Conservation (phyloP, 108 stramenopile species). For the Cyclotella atomus region DNA sequence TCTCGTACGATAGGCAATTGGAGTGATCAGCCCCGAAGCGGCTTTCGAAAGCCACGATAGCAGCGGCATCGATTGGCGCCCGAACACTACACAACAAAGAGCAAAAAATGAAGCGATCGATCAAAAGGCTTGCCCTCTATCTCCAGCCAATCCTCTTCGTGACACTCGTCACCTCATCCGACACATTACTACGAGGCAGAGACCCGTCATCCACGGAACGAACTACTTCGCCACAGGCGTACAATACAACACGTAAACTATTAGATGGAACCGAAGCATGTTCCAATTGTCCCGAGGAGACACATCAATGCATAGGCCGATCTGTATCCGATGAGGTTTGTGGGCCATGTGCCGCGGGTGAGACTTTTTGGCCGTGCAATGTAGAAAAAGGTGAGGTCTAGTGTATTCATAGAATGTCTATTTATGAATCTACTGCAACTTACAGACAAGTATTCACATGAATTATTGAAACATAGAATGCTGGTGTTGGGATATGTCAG, state of each 20-base stretch:
- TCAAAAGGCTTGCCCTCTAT: background rate
- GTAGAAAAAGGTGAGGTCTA: no score
- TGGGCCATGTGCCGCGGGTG: conserved; percentile 12
- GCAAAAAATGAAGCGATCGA: background rate
- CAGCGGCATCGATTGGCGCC: no score
- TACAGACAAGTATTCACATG: no score
- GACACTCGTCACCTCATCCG: background rate
- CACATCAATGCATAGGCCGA: conserved; percentile 38
- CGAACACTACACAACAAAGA: no score
- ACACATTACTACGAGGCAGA: background rate
- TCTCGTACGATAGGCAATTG: no score
- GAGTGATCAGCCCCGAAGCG: background rate
- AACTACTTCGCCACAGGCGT: no score
- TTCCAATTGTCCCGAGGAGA: conserved; percentile 5
- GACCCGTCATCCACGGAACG: background rate
- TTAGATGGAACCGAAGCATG: conserved; percentile 35
- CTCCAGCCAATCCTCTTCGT: background rate
- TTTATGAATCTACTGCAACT: no score
- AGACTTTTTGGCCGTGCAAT: conserved; percentile 38
- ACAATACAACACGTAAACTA: conserved; percentile 1
- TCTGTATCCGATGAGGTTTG: conserved; percentile 27
- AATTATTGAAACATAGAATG: no score
- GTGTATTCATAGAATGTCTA: no score
- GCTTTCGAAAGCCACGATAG: no score
- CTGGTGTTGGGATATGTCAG: conserved; percentile 41